Conservation (phyloP, 1,284 basidiomycete genomes). For the Abortiporus biennis region DNA sequence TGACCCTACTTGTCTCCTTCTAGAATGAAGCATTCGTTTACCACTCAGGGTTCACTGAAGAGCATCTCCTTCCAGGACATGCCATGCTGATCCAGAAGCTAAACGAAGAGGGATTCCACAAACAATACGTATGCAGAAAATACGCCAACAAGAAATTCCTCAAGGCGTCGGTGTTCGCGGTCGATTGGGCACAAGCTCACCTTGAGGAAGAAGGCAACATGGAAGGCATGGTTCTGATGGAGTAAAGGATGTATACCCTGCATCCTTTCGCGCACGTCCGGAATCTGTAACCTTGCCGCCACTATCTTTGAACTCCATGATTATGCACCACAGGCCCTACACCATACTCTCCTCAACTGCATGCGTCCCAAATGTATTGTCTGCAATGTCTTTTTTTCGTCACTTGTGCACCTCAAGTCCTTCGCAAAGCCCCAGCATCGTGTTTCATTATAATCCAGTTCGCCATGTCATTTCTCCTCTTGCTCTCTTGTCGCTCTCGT, state of each 20-base stretch:
- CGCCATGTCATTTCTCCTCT: slow-evolving; percentile 10
- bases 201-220: slow-evolving; percentile 22
- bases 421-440: slow-evolving; percentile 13
- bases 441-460: slow-evolving; percentile 10
- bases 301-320: not conserved
- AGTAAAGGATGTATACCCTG: slow-evolving; percentile 11
- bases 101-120: slow-evolving; percentile 73
- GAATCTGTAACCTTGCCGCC: slow-evolving; percentile 10
- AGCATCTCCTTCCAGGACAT: slow-evolving; percentile 83
- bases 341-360: not conserved
- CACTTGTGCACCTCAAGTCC: not conserved
- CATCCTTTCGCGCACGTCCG: slow-evolving; percentile 7
- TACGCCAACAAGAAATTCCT: slow-evolving; percentile 97
- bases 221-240: slow-evolving; percentile 46
- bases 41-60: slow-evolving; percentile 91
- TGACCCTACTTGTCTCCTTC: slow-evolving; percentile 22
- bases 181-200: slow-evolving; percentile 54
- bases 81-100: slow-evolving; percentile 84
- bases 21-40: slow-evolving; percentile 90
- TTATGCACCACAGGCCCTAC: slow-evolving; percentile 5
- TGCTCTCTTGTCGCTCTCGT: slow-evolving; percentile 12
- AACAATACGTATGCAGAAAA: slow-evolving; percentile 92
- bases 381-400: slow-evolving; percentile 7
- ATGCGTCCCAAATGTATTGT: slow-evolving; percentile 2
- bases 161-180: slow-evolving; percentile 73